A percentile compares a stretch with the other conserved stretches of the same genome.
phyloP scores from a whole-genome alignment of 495 filamentous ascomycete species.

The Penicillium robsamsonii region DNA sequence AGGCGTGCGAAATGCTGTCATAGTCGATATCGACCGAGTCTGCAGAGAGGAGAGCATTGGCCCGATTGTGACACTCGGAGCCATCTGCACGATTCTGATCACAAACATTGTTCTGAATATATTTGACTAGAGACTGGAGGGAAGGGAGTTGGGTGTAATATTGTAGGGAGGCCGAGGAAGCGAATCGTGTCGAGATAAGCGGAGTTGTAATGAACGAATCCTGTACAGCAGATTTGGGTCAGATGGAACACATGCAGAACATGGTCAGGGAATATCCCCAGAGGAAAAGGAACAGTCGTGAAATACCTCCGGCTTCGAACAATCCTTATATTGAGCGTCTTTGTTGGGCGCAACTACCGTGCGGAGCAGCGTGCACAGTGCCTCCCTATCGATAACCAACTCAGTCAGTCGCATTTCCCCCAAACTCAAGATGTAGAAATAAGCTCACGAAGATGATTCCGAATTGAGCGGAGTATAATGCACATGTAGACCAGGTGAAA shows the following conservation, averaged over 20 bases:
- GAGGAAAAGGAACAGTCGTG: neutral
- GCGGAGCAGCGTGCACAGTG: slow-evolving; percentile 61
- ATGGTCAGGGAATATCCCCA: neutral
- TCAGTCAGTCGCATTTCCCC: slow-evolving; percentile 13
- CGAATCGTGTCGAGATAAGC: slow-evolving; percentile 62
- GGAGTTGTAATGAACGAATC: slow-evolving; percentile 65
- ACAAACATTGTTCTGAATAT: slow-evolving; percentile 59
- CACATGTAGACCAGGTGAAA: slow-evolving; percentile 80
- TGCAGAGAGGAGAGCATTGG: slow-evolving; percentile 44
- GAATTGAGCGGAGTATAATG: slow-evolving; percentile 62
- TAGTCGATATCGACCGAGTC: slow-evolving; percentile 75
- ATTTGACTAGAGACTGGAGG: slow-evolving; percentile 54
- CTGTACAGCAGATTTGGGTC: slow-evolving; percentile 31
- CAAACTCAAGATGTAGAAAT: neutral
- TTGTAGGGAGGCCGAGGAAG: slow-evolving; percentile 63
- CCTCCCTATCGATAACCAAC: slow-evolving; percentile 37
- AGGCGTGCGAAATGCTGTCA: slow-evolving; percentile 63
- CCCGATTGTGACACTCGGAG: slow-evolving; percentile 36
- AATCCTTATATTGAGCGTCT: slow-evolving; percentile 42
- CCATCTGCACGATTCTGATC: slow-evolving; percentile 4
- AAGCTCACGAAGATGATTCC: slow-evolving; percentile 41
- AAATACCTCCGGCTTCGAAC: slow-evolving; percentile 48
- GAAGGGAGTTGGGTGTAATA: slow-evolving; percentile 63
- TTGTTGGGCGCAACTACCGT: slow-evolving; percentile 53
- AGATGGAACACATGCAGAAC: slow-evolving; percentile 3